Conservation (phyloP, 208 protist species). For the Acanthamoeba royreba region DNA sequence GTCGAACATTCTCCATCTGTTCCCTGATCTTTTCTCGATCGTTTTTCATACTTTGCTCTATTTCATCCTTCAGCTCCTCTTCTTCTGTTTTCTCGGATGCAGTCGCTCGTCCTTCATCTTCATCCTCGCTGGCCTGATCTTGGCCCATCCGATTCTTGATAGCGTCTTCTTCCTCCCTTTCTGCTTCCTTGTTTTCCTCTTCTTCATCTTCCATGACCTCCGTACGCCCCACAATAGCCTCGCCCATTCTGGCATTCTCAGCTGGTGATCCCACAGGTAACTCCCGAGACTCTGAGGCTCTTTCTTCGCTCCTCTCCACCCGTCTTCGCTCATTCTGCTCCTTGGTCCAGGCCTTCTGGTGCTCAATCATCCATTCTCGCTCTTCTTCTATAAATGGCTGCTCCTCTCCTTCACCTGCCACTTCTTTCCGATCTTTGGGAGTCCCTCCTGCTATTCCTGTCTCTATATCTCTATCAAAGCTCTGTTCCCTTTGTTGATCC, state of each 20-base stretch:
- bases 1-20: not conserved
- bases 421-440: not conserved
- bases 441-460: not conserved
- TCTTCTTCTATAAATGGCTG: not conserved
- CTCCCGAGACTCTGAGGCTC: too few species aligned
- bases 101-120: not conserved
- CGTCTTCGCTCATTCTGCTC: not conserved
- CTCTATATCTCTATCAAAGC: too few species aligned
- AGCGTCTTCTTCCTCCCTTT: too few species aligned
- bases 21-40: not conserved
- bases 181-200: not conserved
- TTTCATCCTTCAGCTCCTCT: constrained; percentile 30
- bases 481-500: not conserved
- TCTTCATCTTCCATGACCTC: not conserved
- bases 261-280: not conserved
- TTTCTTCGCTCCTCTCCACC: not conserved
- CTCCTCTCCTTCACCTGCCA: not conserved
- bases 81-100: not conserved
- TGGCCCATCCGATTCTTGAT: too few species aligned
- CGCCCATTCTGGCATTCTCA: too few species aligned
- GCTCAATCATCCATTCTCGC: not conserved
- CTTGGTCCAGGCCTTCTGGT: not conserved
- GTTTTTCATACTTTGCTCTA: constrained; percentile 34
- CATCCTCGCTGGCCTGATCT: not conserved
- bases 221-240: too few species aligned